Percentiles rank a stretch among this genome's conserved stretches.
Evolutionary conservation across 169 alveolate genomes (phyloP).

Genomic region (Plasmodium vinckei): DNA sequence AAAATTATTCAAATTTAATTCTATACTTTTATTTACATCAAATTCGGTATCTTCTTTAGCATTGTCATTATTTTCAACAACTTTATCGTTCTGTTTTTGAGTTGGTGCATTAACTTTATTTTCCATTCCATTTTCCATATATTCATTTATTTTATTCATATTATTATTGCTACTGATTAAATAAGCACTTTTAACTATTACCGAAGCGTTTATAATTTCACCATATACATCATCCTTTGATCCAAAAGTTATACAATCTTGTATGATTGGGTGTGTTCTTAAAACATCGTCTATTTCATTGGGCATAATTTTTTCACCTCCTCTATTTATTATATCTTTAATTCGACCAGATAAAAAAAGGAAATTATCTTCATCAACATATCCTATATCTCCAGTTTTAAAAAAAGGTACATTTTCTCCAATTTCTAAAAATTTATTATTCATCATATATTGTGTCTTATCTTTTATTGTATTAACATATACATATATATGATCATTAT

Average conservation of each 20-base stretch:
- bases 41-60: not conserved
- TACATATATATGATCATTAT: constrained; percentile 67
- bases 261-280: constrained; percentile 8
- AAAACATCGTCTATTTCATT: constrained; percentile 68
- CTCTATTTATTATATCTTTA: constrained; percentile 69
- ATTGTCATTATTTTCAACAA: not conserved
- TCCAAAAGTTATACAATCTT: constrained; percentile 47
- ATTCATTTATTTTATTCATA: not conserved
- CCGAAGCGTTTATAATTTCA: constrained; percentile 47
- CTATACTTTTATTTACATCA: constrained; percentile 8
- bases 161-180: not conserved
- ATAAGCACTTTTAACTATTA: constrained; percentile 1
- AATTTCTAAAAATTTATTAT: constrained; percentile 23
- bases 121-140: not conserved
- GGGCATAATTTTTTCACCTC: constrained; percentile 70
- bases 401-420: constrained; percentile 38
- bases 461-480: constrained; percentile 32
- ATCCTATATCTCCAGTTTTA: constrained; percentile 75
- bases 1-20: constrained; percentile 25
- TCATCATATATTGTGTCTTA: constrained; percentile 32
- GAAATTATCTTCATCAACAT: constrained; percentile 55
- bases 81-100: not conserved
- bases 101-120: not conserved
- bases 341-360: constrained; percentile 65
- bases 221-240: constrained; percentile 57